These are phyloP conservation scores for Volvox carteri DNA, from an alignment of 163 green algal genomes.

Conservation along the genomic window DNA sequence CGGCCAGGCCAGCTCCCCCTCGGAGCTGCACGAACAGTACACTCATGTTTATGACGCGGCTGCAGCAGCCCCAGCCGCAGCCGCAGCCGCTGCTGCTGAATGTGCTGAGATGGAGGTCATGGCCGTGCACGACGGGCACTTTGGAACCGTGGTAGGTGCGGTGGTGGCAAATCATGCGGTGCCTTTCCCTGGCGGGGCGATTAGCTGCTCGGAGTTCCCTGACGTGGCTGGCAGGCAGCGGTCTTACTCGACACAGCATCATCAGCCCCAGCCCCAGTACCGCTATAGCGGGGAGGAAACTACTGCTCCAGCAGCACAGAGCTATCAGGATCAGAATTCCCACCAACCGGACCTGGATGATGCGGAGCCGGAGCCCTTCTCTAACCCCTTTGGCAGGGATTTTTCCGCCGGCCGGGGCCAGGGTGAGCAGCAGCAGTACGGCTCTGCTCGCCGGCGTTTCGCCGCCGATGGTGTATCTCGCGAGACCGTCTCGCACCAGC, in stretches of 20 bases:
- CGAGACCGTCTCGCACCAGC: slow-evolving; percentile 46
- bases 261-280: slow-evolving; percentile 8
- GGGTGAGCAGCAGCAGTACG: background rate
- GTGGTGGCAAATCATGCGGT: slow-evolving; percentile 40
- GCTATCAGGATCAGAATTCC: no score
- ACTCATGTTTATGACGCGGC: background rate
- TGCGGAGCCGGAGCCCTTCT: slow-evolving; percentile 28
- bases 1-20: no score
- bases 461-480: background rate
- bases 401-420: no score
- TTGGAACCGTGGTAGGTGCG: slow-evolving; percentile 8
- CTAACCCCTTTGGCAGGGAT: slow-evolving; percentile 21
- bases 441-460: slow-evolving; percentile 4
- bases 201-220: background rate
- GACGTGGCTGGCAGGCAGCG: background rate
- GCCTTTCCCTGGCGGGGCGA: background rate
- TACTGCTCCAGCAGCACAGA: no score
- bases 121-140: slow-evolving; percentile 23
- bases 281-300: no score
- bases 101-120: slow-evolving; percentile 1
- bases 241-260: background rate
- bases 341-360: no score
- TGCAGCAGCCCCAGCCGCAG: no score
- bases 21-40: slow-evolving; percentile 19
- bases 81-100: no score